These are phyloP conservation scores for Fusarium nisikadoi DNA, from an alignment of 2,329 filamentous ascomycete genomes.

Conservation along the genomic window DNA sequence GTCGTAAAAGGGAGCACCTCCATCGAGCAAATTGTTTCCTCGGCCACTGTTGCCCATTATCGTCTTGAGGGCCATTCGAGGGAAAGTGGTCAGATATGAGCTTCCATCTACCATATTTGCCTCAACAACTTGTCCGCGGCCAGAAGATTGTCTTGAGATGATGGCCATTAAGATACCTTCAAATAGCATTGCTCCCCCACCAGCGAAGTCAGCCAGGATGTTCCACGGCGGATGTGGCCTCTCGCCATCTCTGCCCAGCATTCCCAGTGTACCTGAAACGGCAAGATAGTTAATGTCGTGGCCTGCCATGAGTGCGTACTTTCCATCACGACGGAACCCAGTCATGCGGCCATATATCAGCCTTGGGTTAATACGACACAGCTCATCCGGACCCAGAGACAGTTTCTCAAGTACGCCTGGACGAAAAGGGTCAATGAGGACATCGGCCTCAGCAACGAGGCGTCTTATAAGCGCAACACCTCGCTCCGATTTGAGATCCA, in stretches of 20 bases:
- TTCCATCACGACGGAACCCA: constrained; percentile 87
- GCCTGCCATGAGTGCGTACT: constrained; percentile 87
- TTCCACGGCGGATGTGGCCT: constrained; percentile 85
- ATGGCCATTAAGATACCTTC: constrained; percentile 85
- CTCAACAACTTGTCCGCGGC: constrained; percentile 87
- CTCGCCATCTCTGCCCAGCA: constrained; percentile 77
- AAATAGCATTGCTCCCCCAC: constrained; percentile 84
- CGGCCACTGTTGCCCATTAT: constrained; percentile 71
- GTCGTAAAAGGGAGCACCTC: constrained; percentile 88
- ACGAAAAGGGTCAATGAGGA: constrained; percentile 93
- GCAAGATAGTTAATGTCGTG: constrained; percentile 98
- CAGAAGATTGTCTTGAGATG: constrained; percentile 70
- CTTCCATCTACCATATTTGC: constrained; percentile 97
- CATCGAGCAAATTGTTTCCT: constrained; percentile 83
- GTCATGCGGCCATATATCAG: constrained; percentile 88
- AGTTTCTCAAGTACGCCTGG: constrained; percentile 90
- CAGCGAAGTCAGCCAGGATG: constrained; percentile 89
- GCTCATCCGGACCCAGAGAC: constrained; percentile 76
- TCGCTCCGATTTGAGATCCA: constrained; percentile 77
- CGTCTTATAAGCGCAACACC: constrained; percentile 74
- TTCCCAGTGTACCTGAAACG: constrained; percentile 79
- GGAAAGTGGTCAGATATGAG: constrained; percentile 81
- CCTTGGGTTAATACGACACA: constrained; percentile 75
- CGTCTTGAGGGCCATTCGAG: constrained; percentile 73
- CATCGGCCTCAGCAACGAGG: constrained; percentile 77